Percentiles rank a stretch among this genome's conserved stretches.
Conservation (phyloP, 2,329 filamentous ascomycete genomes). For the Davidsoniella neocaledoniae region DNA sequence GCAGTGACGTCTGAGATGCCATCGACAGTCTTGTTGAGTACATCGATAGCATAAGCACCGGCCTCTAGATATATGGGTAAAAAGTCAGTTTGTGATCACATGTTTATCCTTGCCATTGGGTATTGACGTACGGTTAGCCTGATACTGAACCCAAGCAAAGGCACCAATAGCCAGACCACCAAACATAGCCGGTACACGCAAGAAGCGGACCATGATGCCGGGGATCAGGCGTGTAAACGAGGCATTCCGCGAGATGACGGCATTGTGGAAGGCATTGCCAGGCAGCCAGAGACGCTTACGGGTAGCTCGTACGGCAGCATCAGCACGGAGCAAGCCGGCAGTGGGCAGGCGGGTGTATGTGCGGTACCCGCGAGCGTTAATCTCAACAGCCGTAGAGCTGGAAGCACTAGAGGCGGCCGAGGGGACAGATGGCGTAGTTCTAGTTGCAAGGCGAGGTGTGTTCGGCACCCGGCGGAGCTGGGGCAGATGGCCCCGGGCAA, state of each 20-base stretch:
- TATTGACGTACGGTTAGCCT: constrained; percentile 58
- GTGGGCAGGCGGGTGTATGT: constrained; percentile 42
- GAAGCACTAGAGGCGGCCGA: background rate
- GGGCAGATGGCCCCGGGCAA: constrained; percentile 10
- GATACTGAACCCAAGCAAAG: constrained; percentile 87
- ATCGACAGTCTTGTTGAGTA: constrained; percentile 59
- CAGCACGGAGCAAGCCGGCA: constrained; percentile 50
- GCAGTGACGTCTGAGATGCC: constrained; percentile 52
- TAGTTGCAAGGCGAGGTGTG: background rate
- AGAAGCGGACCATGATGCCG: constrained; percentile 78
- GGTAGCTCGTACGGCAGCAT: constrained; percentile 43
- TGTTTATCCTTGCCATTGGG: background rate
- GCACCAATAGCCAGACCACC: constrained; percentile 76
- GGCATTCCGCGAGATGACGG: constrained; percentile 44
- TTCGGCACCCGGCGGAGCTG: constrained; percentile 10
- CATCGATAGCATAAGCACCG: constrained; percentile 36
- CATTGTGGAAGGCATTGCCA: constrained; percentile 73
- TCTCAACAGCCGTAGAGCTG: background rate
- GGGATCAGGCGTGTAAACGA: constrained; percentile 56
- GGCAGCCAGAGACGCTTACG: constrained; percentile 57
- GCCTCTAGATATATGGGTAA: constrained; percentile 23
- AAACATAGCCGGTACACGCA: constrained; percentile 76
- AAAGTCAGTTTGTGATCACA: background rate
- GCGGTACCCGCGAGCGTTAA: background rate
- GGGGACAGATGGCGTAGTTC: background rate